Evolutionary conservation across 2,329 filamentous ascomycete species (phyloP), one percentile per base, ranked within the genome.

Genomic region (Claviceps maximensis): DNA sequence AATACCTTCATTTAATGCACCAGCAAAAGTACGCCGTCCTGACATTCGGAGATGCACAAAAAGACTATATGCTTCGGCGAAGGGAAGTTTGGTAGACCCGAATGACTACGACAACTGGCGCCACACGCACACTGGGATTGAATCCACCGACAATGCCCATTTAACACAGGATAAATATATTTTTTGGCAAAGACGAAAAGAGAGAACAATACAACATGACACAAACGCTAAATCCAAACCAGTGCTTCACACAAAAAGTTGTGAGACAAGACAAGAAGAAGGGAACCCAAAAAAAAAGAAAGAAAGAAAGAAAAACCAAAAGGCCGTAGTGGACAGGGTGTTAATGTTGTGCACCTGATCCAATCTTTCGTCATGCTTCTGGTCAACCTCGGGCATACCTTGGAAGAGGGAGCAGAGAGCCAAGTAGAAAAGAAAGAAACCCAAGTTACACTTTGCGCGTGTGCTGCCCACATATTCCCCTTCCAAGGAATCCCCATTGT

Each of bases 241-340:
- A 15, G 23, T 25, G 42, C 8, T 27, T 17, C 15, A 25, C 42
- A 23, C 21, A 45, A 45, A 27, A 25, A 13, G 23, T 23, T 38
- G 15, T 38, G 42, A 17, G 42, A n/a, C 42, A 25, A 45, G 13
- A 55, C 61, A 15, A 66, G 59, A 50, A 53, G 59, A 12, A 63
- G 63, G 58, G 52, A 65, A 25, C 64, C 56, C n/a, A 13, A 29
- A 12, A 23, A 47, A 9, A 21, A 4, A 42, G 13, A 21, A 42
- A 21, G n/a, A 10, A 9, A n/a, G 25, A 29, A 19, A 46, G 12
- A 29, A 29, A 10, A 27, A 29, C 21, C 27, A 47, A 40, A 40
- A 38, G 31, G 47, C 38, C 49, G 38, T 44, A 7, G 23, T 21
- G 25, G 41, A 42, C 25, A 8, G 23, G 10, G n/a, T 29, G 17